Evolutionary conservation across 2,329 filamentous ascomycete species (phyloP).

Genomic region (Teratosphaeria epicoccoides): DNA sequence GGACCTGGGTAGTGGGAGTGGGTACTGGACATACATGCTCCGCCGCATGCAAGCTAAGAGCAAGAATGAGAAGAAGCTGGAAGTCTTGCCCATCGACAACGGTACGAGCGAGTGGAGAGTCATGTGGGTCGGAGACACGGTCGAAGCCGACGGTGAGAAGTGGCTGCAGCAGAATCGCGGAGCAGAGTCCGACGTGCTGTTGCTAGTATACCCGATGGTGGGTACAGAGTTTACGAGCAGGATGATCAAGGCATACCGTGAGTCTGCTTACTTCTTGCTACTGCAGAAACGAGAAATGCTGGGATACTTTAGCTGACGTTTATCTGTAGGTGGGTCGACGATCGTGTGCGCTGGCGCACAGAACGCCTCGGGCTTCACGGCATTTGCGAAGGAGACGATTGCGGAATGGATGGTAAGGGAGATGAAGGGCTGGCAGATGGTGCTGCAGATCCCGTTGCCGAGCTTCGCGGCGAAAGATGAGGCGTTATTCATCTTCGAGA

Average conservation of each 20-base stretch:
- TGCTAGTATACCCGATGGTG: conserved; percentile 65
- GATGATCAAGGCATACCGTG: conserved; percentile 48
- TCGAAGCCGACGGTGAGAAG: conserved; percentile 48
- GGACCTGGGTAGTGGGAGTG: conserved; percentile 61
- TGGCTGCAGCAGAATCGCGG: conserved; percentile 44
- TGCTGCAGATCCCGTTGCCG: conserved; percentile 56
- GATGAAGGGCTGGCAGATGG: conserved; percentile 46
- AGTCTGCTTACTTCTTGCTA: conserved; percentile 8
- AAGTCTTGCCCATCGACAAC: conserved; percentile 54
- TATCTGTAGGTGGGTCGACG: conserved; percentile 40
- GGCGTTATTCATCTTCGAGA: conserved; percentile 55
- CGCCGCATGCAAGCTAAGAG: conserved; percentile 39
- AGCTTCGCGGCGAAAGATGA: conserved; percentile 72
- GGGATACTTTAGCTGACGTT: background rate
- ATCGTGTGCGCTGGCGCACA: conserved; percentile 66
- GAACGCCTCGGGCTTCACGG: conserved; percentile 64
- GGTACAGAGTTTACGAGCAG: conserved; percentile 54
- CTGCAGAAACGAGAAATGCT: no score
- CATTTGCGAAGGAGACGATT: conserved; percentile 52
- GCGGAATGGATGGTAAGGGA: conserved; percentile 55
- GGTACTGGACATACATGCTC: conserved; percentile 67
- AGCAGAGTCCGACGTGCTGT: conserved; percentile 48
- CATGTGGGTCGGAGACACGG: conserved; percentile 57
- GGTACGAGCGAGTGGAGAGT: conserved; percentile 57
- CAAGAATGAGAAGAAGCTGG: conserved; percentile 27